A percentile compares a stretch with the other conserved stretches of the same genome.
Conservation (phyloP, 2,329 filamentous ascomycete genomes). For the Cladosporium sp. region DNA sequence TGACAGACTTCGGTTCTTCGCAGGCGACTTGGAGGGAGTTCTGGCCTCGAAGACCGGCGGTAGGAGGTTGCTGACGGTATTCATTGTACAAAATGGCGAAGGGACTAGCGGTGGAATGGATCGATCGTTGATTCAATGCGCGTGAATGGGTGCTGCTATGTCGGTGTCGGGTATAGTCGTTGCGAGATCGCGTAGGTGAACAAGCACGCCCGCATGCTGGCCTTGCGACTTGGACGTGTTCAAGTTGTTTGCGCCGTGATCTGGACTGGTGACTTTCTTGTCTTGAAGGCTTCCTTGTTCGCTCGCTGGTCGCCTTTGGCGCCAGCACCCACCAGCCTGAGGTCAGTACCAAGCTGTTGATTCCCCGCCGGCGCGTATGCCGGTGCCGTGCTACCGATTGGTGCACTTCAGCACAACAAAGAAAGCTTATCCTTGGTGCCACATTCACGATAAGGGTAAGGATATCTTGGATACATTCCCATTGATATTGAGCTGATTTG, state of each 20-base stretch:
- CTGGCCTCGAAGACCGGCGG: slow-evolving; percentile 6
- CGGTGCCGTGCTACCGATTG: neutral
- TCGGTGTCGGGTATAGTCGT: neutral
- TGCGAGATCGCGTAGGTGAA: neutral
- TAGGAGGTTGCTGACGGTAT: slow-evolving; percentile 3
- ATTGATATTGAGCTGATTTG: no score
- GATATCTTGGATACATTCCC: no score
- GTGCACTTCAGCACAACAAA: neutral
- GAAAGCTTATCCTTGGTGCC: slow-evolving; percentile 1
- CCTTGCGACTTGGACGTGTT: neutral
- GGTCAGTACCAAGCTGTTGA: neutral
- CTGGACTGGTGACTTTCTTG: neutral
- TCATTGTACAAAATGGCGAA: slow-evolving; percentile 6
- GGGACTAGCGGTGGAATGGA: neutral
- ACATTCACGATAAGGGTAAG: neutral
- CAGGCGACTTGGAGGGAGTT: slow-evolving; percentile 19
- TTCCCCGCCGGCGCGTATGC: neutral
- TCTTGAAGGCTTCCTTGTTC: neutral
- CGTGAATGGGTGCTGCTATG: neutral
- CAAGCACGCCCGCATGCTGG: slow-evolving; percentile 6
- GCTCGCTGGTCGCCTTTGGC: neutral
- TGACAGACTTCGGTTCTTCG: slow-evolving; percentile 48
- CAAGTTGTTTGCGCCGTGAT: neutral
- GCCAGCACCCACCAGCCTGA: neutral
- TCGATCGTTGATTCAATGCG: neutral